A percentile compares a stretch with the other conserved stretches of the same genome.
These are phyloP conservation scores for Trichoderma endophyticum DNA, from an alignment of 2,329 filamentous ascomycete species.

Conservation along the genomic window DNA sequence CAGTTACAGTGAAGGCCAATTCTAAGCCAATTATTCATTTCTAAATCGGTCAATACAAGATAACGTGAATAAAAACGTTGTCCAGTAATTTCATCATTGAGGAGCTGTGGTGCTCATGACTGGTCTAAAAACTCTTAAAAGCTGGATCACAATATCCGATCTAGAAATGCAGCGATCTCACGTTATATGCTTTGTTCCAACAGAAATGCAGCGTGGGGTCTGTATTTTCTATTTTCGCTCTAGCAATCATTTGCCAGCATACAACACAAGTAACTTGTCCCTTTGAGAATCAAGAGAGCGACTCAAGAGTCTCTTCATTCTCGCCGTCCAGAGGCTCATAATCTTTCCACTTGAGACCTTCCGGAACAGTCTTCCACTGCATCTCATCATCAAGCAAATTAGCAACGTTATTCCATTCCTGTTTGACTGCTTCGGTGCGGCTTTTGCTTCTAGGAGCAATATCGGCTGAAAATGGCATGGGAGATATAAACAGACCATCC, in stretches of 20 bases:
- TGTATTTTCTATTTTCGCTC: neutral
- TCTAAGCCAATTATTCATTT: neutral
- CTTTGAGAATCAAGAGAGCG: neutral
- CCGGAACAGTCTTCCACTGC: constrained; percentile 9
- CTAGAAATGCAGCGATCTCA: too few relatives aligned
- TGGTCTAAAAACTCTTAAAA: neutral
- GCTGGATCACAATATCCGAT: neutral
- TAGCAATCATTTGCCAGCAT: neutral
- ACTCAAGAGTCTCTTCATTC: neutral
- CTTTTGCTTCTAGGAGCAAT: constrained; percentile 23
- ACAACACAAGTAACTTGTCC: neutral
- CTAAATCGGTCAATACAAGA: neutral
- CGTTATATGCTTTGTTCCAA: neutral
- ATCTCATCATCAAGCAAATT: neutral
- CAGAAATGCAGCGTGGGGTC: neutral
- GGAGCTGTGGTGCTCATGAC: neutral
- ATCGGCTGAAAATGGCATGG: constrained; percentile 6
- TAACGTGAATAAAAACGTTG: neutral
- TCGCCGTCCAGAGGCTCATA: neutral
- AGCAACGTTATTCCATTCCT: neutral
- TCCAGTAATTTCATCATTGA: neutral
- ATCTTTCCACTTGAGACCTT: constrained; percentile 10
- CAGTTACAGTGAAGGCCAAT: neutral
- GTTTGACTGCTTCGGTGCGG: neutral
- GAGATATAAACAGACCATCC: constrained; percentile 6